Percentiles rank a stretch among this genome's conserved stretches.
Evolutionary conservation across 352 stramenopile genomes (phyloP).

Genomic region (Globisporangium canariense): DNA sequence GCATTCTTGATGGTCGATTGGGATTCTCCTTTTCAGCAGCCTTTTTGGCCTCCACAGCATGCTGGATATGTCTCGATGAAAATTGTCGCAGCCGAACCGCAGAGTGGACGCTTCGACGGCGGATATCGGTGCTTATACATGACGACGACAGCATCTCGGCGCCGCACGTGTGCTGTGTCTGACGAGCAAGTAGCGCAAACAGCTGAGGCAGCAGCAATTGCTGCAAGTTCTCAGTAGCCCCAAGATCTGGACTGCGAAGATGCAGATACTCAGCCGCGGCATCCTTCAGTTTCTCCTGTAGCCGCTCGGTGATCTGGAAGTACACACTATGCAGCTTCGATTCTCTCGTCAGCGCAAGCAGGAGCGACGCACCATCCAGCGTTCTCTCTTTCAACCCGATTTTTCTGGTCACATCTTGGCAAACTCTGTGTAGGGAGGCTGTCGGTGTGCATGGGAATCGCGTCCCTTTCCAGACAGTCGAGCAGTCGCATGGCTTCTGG

Average conservation of each 20-base stretch:
- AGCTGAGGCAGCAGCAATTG: conserved; percentile 45
- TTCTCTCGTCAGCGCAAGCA: conserved; percentile 30
- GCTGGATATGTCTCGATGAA: background rate
- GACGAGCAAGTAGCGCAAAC: conserved; percentile 29
- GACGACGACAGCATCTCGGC: conserved; percentile 23
- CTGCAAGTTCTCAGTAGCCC: conserved; percentile 35
- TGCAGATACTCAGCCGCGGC: conserved; percentile 32
- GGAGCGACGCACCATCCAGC: conserved; percentile 37
- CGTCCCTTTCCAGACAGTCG: conserved; percentile 34
- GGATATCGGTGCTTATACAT: conserved; percentile 24
- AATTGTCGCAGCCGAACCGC: conserved; percentile 44
- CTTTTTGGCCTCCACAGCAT: background rate
- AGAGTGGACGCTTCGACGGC: conserved; percentile 55
- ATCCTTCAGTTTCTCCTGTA: conserved; percentile 21
- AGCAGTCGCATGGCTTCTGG: conserved; percentile 29
- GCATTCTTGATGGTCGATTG: conserved; percentile 5
- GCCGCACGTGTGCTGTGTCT: conserved; percentile 37
- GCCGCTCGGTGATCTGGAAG: conserved; percentile 20
- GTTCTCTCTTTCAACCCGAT: conserved; percentile 51
- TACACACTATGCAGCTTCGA: conserved; percentile 19
- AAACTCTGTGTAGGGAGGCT: conserved; percentile 26
- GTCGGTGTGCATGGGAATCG: conserved; percentile 29
- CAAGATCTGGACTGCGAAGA: conserved; percentile 36
- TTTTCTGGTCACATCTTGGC: conserved; percentile 24
- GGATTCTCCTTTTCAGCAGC: background rate